Conservation (phyloP, 1,284 basidiomycete species). For the Schizophyllum commune region DNA sequence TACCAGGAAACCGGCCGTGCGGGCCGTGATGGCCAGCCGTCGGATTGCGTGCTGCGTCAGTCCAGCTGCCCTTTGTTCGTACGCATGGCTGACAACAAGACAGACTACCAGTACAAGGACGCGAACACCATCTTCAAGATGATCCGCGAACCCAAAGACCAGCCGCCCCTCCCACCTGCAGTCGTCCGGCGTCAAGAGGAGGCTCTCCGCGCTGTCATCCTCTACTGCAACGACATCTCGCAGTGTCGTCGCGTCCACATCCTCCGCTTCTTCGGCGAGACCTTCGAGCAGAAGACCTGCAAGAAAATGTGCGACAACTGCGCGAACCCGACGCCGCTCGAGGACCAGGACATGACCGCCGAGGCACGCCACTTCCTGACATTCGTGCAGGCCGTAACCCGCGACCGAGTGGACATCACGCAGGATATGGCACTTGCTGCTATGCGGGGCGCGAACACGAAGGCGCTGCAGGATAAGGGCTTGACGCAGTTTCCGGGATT, state of each 20-base stretch:
- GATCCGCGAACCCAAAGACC: conserved; percentile 28
- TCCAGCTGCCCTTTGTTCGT: conserved; percentile 4
- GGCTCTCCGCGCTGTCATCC: conserved; percentile 38
- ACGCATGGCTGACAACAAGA: neutral
- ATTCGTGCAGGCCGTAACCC: neutral
- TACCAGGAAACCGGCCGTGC: conserved; percentile 47
- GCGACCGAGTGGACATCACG: neutral
- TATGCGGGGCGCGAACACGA: neutral
- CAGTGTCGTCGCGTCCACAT: conserved; percentile 87
- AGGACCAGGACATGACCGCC: neutral
- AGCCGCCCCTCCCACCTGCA: conserved; percentile 19
- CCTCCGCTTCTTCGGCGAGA: conserved; percentile 67
- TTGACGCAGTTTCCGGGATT: neutral
- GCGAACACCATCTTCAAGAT: conserved; percentile 28
- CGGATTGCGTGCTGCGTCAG: conserved; percentile 40
- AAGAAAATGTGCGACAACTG: conserved; percentile 17
- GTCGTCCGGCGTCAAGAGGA: conserved; percentile 30
- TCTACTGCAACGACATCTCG: conserved; percentile 75
- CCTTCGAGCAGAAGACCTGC: conserved; percentile 53
- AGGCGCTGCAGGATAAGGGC: neutral
- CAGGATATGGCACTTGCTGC: neutral
- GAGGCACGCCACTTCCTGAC: neutral
- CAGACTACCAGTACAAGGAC: conserved; percentile 34
- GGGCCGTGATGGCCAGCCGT: conserved; percentile 37
- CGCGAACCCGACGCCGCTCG: neutral